Conservation (phyloP, 2,329 filamentous ascomycete species). For the Aureobasidium leucospermi region DNA sequence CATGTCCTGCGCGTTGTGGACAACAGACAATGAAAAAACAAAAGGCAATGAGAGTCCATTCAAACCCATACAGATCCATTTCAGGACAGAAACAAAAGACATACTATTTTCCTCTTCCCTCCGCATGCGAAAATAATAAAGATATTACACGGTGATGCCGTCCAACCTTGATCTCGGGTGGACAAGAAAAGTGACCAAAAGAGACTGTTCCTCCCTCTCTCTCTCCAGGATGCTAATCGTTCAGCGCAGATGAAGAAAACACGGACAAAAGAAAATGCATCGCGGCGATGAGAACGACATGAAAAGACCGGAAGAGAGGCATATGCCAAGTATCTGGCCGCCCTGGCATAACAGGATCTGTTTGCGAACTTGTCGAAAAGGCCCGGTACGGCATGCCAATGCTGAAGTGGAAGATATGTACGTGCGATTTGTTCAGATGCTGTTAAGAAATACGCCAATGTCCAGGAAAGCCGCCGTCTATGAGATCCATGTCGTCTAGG, state of each 20-base stretch:
- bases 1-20: background rate
- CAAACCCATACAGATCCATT: background rate
- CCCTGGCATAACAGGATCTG: constrained; percentile 1
- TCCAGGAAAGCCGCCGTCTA: constrained; percentile 6
- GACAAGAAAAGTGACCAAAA: background rate
- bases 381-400: constrained; percentile 1
- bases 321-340: background rate
- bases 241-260: background rate
- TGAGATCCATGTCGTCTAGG: background rate
- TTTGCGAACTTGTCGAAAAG: background rate
- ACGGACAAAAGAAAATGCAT: constrained; percentile 12
- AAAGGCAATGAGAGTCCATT: background rate
- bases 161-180: background rate
- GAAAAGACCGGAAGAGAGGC: background rate
- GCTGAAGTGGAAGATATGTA: constrained; percentile 12
- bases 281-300: background rate
- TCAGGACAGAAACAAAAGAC: background rate
- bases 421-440: constrained; percentile 1
- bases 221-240: constrained; percentile 11
- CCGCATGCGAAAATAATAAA: constrained; percentile 11
- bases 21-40: background rate
- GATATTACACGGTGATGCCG: constrained; percentile 10
- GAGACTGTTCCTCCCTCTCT: constrained; percentile 8
- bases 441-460: constrained; percentile 8
- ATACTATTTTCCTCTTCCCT: constrained; percentile 9